Base-by-base conservation (phyloP, 345 rosid genomes). In the Citrus inodora region DNA sequence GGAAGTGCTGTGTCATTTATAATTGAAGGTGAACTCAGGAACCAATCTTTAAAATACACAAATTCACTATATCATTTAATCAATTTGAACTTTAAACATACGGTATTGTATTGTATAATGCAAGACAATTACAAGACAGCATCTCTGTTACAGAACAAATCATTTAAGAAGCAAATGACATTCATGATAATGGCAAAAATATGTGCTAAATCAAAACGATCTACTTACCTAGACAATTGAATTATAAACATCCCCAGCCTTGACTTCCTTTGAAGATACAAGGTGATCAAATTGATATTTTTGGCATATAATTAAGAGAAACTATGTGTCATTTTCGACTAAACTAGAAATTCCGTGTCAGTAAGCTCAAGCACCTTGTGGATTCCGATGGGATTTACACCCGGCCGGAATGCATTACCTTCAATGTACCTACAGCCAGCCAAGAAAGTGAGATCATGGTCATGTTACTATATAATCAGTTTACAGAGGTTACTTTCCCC, bases 351-450 rank as follows among this genome's bases (percentile, higher is more conserved):
- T 70, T 95, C 99, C 22, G 96, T 77, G 85, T 93, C 98, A 30
- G 99, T 85, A 40, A 93, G 92, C 86, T 95, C 97, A 58, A 95
- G 88, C 64, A 88, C 94, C 82, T 86, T 88, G 87, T 95, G 99
- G 30, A 89, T 55, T 68, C 98, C 99, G 25, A 93, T 90, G 22
- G 99, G 96, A 77, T 90, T 90, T 70, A 84, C 97, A 37, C 99
- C 96, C 16, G 91, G 76, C 83, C 90, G 90, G 89, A 95, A 95
- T 75, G 88, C 76, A 83, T 90, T 95, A 38, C 94, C 96, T 88
- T 93, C 96, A 22, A 92, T 84, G 80, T 91, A 95, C 97, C 98
- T 95, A 87, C 74, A 82, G 79, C 24, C n/a, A 35, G 28, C 35
- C 60, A 48, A 7, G 46, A 32, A 60, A 55, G 27, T 13, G 58